Base-by-base conservation (phyloP, 2,329 filamentous ascomycete species). In the Penicillium paneum region DNA sequence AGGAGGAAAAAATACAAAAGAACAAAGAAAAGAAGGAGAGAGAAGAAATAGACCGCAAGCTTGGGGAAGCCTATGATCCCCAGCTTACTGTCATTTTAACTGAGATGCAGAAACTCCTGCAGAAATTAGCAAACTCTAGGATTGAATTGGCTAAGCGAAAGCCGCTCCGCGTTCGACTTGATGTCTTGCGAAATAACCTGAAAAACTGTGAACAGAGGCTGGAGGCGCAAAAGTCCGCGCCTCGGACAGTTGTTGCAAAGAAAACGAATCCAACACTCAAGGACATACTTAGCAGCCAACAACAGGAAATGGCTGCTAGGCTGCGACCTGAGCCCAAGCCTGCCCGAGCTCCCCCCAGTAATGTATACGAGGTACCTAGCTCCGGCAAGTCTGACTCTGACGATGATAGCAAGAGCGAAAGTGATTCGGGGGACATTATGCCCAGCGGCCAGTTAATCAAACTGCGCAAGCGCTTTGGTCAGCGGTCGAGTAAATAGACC, bases 351-450 rank as follows among this genome's bases (percentile, higher is more conserved):
- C 41, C 26, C 12, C 41, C 41, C 5, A 2, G 5, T 21, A 34
- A 47, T 39, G 49, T 52, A 13, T 52, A 52, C 15, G 49, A 52
- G 17, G 49, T 46, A 10, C 49, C 32, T 13, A 52, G 49, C 49
- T 52, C 49, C 5, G 21, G 49, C 5, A 41, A 49, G 6, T 47
- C 42, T 13, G 50, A 48, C 17, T 49, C 46, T 28, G 28, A 35
- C 13, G 34, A 39, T 7, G 49, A 34, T 8, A 47, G 35, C 15
- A 13, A 34, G 1, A 49, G 35, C 2, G 50, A 52, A 8, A 52
- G 42, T 28, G 42, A 52, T 2, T 34, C 44, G 12, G 52, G 52
- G n/a, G 52, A 54, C 12, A 54, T 54, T 10, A 39, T 54, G 47
- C 39, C 46, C 12, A n/a, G 51, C 17, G 52, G 52, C 8, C 52